A percentile compares a stretch with the other conserved stretches of the same genome.
Conservation (phyloP, 1,284 basidiomycete species). For the Cryptococcus sp. region DNA sequence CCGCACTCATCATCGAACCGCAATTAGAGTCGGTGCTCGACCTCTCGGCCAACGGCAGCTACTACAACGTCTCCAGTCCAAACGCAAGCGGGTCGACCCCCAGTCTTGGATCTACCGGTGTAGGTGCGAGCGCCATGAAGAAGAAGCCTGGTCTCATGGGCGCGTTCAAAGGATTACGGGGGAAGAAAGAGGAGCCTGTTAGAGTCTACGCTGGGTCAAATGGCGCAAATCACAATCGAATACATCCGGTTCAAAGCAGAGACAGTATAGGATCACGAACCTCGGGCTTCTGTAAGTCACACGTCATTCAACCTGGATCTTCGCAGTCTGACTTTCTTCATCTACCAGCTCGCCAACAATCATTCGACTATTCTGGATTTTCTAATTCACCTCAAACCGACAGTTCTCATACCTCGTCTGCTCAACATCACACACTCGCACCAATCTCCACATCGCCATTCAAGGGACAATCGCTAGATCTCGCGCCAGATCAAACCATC, state of each 20-base stretch:
- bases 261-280: no score
- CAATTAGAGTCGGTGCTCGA: constrained; percentile 30
- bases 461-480: constrained; percentile 13
- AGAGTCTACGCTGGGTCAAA: constrained; percentile 3
- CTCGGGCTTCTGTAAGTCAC: constrained; percentile 15
- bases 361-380: constrained; percentile 9
- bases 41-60: constrained; percentile 14
- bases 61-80: constrained; percentile 7
- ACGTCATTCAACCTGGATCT: background rate
- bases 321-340: background rate
- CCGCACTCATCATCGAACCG: constrained; percentile 18
- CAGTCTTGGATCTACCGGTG: constrained; percentile 7
- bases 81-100: constrained; percentile 10
- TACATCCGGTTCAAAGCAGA: constrained; percentile 9
- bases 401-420: constrained; percentile 8
- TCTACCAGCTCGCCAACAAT: constrained; percentile 17
- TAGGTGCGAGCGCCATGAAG: background rate
- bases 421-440: constrained; percentile 13
- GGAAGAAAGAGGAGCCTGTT: constrained; percentile 14
- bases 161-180: constrained; percentile 23
- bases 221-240: constrained; percentile 3
- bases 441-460: constrained; percentile 12
- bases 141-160: constrained; percentile 33
- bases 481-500: constrained; percentile 12
- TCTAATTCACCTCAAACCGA: constrained; percentile 10